Evolutionary conservation across 768 basidiomycete genomes (phyloP).

Genomic region (Leucocoprinus sp.): DNA sequence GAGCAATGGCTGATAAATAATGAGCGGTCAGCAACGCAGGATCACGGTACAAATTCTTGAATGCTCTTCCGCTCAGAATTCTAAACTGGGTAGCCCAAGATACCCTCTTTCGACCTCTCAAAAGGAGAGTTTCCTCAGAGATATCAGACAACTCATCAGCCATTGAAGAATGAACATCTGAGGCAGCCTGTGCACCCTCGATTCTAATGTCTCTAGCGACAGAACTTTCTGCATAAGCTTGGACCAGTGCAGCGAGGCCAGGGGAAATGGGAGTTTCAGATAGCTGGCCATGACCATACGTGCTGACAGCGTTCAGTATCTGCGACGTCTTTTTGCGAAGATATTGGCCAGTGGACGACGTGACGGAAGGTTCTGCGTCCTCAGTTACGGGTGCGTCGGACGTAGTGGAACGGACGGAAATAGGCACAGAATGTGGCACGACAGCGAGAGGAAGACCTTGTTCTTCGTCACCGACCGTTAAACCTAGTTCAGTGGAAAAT

Average conservation of each 20-base stretch:
- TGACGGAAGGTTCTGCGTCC: slow-evolving; percentile 32
- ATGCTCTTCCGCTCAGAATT: slow-evolving; percentile 90
- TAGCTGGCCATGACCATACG: slow-evolving; percentile 17
- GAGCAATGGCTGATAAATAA: slow-evolving; percentile 73
- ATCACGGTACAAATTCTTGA: slow-evolving; percentile 97
- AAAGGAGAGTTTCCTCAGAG: slow-evolving; percentile 53
- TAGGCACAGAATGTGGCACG: slow-evolving; percentile 21
- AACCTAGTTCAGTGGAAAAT: slow-evolving; percentile 25
- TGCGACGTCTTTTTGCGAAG: slow-evolving; percentile 71
- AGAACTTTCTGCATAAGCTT: slow-evolving; percentile 59
- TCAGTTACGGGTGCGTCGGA: slow-evolving; percentile 29
- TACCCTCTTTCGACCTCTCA: slow-evolving; percentile 73
- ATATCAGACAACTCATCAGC: slow-evolving; percentile 56
- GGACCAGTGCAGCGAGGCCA: slow-evolving; percentile 63
- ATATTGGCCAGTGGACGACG: slow-evolving; percentile 39
- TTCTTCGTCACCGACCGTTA: slow-evolving; percentile 61
- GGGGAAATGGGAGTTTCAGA: slow-evolving; percentile 35
- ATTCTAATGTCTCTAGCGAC: slow-evolving; percentile 53
- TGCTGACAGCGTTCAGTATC: slow-evolving; percentile 50
- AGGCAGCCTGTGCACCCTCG: slow-evolving; percentile 33
- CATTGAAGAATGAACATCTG: slow-evolving; percentile 17
- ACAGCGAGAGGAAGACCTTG: slow-evolving; percentile 36
- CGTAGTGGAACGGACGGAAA: slow-evolving; percentile 32
- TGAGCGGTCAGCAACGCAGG: slow-evolving; percentile 88
- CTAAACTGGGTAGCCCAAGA: slow-evolving; percentile 86